Evolutionary conservation across 345 rosid genomes (phyloP).

Genomic region (Populus ilicifolia): DNA sequence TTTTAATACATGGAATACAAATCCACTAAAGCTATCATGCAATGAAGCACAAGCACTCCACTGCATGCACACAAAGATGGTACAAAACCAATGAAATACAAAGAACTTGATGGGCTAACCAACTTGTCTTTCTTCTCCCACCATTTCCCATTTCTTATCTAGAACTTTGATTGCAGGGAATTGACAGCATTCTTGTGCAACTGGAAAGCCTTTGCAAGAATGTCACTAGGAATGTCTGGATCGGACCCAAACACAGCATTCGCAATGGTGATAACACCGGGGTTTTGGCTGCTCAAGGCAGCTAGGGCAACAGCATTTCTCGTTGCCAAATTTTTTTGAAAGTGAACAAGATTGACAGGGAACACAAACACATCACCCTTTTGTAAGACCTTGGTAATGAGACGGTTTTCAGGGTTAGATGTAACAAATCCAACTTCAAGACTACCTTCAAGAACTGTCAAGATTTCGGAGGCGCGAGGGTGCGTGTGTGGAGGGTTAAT

Average conservation of each 20-base stretch:
- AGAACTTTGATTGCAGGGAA: constrained; percentile 3
- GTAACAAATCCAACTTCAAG: constrained; percentile 16
- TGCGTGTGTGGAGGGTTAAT: constrained; percentile 7
- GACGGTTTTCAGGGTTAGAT: constrained; percentile 12
- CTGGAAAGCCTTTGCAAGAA: constrained; percentile 13
- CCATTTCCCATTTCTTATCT: background rate
- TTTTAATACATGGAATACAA: too few relatives aligned
- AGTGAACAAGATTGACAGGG: constrained; percentile 12
- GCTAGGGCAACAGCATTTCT: constrained; percentile 11
- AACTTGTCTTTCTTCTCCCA: background rate
- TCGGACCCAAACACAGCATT: constrained; percentile 12
- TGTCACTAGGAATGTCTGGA: background rate
- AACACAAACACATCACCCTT: constrained; percentile 14
- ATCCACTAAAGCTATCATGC: too few relatives aligned
- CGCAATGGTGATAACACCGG: constrained; percentile 14
- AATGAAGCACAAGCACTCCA: too few relatives aligned
- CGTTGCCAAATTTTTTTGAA: constrained; percentile 11
- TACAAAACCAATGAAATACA: background rate
- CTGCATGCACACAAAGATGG: background rate
- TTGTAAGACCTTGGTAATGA: constrained; percentile 7
- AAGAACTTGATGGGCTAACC: background rate
- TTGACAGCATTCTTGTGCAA: background rate
- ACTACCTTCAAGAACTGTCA: constrained; percentile 9
- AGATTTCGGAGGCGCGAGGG: constrained; percentile 20
- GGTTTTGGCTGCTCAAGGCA: constrained; percentile 14